phyloP scores from a whole-genome alignment of 495 filamentous ascomycete genomes.

The Podospora didyma region DNA sequence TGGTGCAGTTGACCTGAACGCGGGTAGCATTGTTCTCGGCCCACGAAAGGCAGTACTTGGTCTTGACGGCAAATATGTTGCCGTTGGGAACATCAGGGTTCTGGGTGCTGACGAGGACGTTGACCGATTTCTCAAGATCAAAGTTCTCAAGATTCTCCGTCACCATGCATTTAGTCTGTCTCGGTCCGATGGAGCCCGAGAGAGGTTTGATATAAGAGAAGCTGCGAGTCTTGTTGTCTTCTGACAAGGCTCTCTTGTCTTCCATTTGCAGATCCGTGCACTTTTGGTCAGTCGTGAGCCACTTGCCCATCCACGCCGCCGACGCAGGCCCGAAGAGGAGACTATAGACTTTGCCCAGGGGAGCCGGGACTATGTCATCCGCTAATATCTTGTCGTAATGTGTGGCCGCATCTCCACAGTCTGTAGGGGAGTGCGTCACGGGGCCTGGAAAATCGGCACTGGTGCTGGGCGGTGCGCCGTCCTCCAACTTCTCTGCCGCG shows the following conservation, averaged over 20 bases:
- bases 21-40: slow-evolving; percentile 78
- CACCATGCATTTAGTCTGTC: slow-evolving; percentile 90
- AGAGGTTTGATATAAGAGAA: slow-evolving; percentile 94
- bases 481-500: slow-evolving; percentile 52
- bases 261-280: slow-evolving; percentile 81
- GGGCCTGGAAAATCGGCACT: slow-evolving; percentile 80
- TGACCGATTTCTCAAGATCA: slow-evolving; percentile 83
- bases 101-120: slow-evolving; percentile 74
- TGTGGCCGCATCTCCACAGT: slow-evolving; percentile 67
- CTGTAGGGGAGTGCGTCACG: slow-evolving; percentile 74
- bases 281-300: slow-evolving; percentile 82
- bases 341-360: slow-evolving; percentile 87
- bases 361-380: slow-evolving; percentile 82
- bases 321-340: slow-evolving; percentile 81
- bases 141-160: slow-evolving; percentile 75
- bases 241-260: slow-evolving; percentile 70
- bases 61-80: slow-evolving; percentile 86
- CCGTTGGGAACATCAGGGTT: slow-evolving; percentile 95
- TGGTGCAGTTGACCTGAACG: slow-evolving; percentile 76
- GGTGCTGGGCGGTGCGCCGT: slow-evolving; percentile 47
- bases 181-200: slow-evolving; percentile 78
- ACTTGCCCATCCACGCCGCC: slow-evolving; percentile 75
- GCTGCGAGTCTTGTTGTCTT: slow-evolving; percentile 65
- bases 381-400: slow-evolving; percentile 84
- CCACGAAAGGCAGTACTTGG: slow-evolving; percentile 92